phyloP scores from a whole-genome alignment of 1,284 basidiomycete species.

The Fomitopsis pinicola region DNA sequence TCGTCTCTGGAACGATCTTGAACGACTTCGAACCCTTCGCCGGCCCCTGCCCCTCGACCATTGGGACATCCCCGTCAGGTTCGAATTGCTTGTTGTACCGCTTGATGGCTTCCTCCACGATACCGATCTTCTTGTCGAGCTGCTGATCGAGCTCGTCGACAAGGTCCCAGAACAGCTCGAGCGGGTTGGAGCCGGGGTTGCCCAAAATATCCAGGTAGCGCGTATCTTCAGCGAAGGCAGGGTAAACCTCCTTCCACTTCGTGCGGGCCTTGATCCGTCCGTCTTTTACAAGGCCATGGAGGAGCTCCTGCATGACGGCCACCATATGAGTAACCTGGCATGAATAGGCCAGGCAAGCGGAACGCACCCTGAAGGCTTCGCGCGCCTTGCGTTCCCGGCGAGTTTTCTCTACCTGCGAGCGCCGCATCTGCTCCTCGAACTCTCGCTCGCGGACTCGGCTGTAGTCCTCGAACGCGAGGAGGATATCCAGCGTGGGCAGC shows the following conservation, averaged over 20 bases:
- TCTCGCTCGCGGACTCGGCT: conserved; percentile 83
- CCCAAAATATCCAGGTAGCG: conserved; percentile 88
- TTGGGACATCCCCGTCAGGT: conserved; percentile 17
- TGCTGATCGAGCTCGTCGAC: conserved; percentile 86
- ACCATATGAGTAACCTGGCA: neutral
- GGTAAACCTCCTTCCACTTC: conserved; percentile 91
- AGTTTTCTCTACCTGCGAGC: conserved; percentile 77
- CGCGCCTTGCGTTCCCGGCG: conserved; percentile 82
- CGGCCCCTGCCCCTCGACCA: conserved; percentile 23
- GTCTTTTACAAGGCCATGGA: conserved; percentile 62
- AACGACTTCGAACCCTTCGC: conserved; percentile 35
- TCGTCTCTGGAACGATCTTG: conserved; percentile 51
- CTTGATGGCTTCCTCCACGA: conserved; percentile 59
- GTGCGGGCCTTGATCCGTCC: conserved; percentile 77
- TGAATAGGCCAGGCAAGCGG: neutral
- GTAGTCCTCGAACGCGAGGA: conserved; percentile 90
- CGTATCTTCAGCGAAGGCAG: conserved; percentile 69
- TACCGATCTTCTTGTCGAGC: conserved; percentile 71
- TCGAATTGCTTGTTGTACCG: conserved; percentile 35
- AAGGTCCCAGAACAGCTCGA: conserved; percentile 95
- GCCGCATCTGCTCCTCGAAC: conserved; percentile 79
- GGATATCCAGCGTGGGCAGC: conserved; percentile 84
- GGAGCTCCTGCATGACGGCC: conserved; percentile 45
- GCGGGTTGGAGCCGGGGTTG: conserved; percentile 87
- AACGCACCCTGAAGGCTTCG: conserved; percentile 77